phyloP scores from a whole-genome alignment of 768 basidiomycete species.

The Sutorius australiensis region DNA sequence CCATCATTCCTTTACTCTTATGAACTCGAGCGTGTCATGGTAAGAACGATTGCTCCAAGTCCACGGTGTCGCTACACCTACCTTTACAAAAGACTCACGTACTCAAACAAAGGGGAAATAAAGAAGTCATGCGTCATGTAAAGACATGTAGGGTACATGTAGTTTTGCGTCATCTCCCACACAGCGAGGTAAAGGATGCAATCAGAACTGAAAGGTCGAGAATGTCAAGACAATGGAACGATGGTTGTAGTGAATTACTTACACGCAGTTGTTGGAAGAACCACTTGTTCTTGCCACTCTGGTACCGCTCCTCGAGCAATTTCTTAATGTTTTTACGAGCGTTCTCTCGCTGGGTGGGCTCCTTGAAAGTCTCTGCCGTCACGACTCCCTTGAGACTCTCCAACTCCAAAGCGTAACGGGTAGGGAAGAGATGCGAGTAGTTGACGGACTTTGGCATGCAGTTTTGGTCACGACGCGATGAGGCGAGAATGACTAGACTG shows the following conservation, averaged over 20 bases:
- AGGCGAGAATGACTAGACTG: slow-evolving; percentile 21
- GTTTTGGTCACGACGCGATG: neutral
- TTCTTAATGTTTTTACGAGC: slow-evolving; percentile 97
- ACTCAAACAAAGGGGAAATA: slow-evolving; percentile 15
- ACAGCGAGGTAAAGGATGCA: slow-evolving; percentile 7
- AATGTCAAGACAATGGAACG: slow-evolving; percentile 10
- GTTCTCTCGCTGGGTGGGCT: slow-evolving; percentile 91
- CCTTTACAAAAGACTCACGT: neutral
- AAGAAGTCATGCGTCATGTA: slow-evolving; percentile 24
- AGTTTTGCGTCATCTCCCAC: slow-evolving; percentile 31
- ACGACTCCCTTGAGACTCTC: slow-evolving; percentile 90
- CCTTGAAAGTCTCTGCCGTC: slow-evolving; percentile 90
- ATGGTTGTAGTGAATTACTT: slow-evolving; percentile 23
- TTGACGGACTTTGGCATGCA: slow-evolving; percentile 65
- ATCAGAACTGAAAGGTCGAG: slow-evolving; percentile 34
- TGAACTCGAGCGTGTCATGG: neutral
- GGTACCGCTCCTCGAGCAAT: slow-evolving; percentile 92
- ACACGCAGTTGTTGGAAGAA: slow-evolving; percentile 89
- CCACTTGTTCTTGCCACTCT: slow-evolving; percentile 94
- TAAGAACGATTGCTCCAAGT: neutral
- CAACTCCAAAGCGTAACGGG: slow-evolving; percentile 96
- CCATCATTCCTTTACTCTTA: slow-evolving; percentile 15
- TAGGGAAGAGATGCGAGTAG: slow-evolving; percentile 99
- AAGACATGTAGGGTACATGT: slow-evolving; percentile 37
- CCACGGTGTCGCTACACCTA: neutral